Evolutionary conservation across 2,329 filamentous ascomycete genomes (phyloP).

Genomic region (Neodidymelliopsis sp.): DNA sequence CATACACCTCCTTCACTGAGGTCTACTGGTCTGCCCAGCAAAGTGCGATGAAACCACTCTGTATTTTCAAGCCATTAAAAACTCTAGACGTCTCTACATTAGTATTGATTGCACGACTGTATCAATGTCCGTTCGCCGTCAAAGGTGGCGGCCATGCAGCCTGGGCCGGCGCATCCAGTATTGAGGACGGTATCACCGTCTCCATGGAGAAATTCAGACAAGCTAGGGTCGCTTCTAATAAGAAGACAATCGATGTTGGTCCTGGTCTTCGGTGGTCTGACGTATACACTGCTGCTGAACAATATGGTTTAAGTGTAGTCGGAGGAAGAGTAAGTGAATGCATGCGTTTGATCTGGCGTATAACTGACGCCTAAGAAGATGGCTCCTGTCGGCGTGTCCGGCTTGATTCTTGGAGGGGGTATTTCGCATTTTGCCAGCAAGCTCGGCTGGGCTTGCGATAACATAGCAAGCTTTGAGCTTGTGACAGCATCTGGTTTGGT

Average conservation of each 20-base stretch:
- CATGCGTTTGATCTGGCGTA: neutral
- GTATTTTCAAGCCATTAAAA: slow-evolving; percentile 37
- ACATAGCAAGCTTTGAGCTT: slow-evolving; percentile 31
- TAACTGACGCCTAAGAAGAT: slow-evolving; percentile 1
- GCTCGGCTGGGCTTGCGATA: slow-evolving; percentile 39
- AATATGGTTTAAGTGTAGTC: slow-evolving; percentile 29
- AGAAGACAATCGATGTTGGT: slow-evolving; percentile 30
- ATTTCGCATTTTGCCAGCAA: slow-evolving; percentile 32
- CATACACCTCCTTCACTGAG: slow-evolving; percentile 32
- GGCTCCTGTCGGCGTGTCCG: slow-evolving; percentile 36
- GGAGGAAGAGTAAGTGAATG: slow-evolving; percentile 29
- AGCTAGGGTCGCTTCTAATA: slow-evolving; percentile 32
- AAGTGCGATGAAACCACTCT: slow-evolving; percentile 30
- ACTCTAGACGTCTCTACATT: slow-evolving; percentile 29
- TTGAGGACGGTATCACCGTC: slow-evolving; percentile 53
- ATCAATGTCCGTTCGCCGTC: slow-evolving; percentile 51
- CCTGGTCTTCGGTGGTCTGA: slow-evolving; percentile 40
- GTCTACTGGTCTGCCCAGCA: slow-evolving; percentile 42
- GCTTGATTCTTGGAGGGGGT: slow-evolving; percentile 37
- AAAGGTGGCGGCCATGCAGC: slow-evolving; percentile 55
- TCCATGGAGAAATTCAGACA: slow-evolving; percentile 46
- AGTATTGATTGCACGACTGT: slow-evolving; percentile 31
- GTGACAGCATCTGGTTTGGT: slow-evolving; percentile 25
- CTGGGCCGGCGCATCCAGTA: slow-evolving; percentile 50
- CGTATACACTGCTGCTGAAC: slow-evolving; percentile 38